Evolutionary conservation across 2,329 filamentous ascomycete species (phyloP).

Genomic region (Paraphoma sp.): DNA sequence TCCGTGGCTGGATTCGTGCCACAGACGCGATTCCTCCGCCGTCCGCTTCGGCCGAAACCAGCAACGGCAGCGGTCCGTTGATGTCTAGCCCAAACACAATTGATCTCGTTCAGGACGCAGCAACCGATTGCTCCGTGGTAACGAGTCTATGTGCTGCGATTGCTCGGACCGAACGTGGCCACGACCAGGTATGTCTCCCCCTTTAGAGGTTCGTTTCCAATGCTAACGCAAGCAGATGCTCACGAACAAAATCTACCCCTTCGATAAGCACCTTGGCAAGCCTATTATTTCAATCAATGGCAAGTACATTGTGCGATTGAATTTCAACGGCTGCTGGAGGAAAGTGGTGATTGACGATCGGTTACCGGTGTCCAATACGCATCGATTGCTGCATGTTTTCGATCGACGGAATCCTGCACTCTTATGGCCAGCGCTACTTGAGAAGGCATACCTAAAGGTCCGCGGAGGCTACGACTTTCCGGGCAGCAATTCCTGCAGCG

Average conservation of each 20-base stretch:
- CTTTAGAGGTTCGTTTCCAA: neutral
- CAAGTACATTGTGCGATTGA: constrained; percentile 89
- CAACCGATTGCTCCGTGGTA: constrained; percentile 96
- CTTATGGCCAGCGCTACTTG: constrained; percentile 89
- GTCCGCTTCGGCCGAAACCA: constrained; percentile 41
- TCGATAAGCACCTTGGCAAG: constrained; percentile 61
- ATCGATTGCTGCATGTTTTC: constrained; percentile 82
- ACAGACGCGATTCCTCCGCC: constrained; percentile 66
- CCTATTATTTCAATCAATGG: constrained; percentile 77
- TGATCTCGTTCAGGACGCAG: constrained; percentile 93
- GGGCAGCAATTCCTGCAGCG: constrained; percentile 94
- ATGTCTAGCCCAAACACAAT: constrained; percentile 67
- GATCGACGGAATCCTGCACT: constrained; percentile 82
- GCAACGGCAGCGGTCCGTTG: constrained; percentile 49
- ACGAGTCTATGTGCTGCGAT: constrained; percentile 88
- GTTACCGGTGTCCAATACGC: constrained; percentile 77
- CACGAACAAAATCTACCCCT: constrained; percentile 76
- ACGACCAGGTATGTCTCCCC: constrained; percentile 64
- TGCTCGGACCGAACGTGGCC: constrained; percentile 71
- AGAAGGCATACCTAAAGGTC: constrained; percentile 96
- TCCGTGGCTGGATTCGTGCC: constrained; percentile 84
- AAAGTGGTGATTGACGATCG: constrained; percentile 89
- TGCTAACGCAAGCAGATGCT: constrained; percentile 64
- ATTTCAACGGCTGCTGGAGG: constrained; percentile 94
- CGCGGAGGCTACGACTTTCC: constrained; percentile 97